A percentile compares a stretch with the other conserved stretches of the same genome.
Conservation (phyloP, 352 stramenopile species). For the Phytophthora foliorum region DNA sequence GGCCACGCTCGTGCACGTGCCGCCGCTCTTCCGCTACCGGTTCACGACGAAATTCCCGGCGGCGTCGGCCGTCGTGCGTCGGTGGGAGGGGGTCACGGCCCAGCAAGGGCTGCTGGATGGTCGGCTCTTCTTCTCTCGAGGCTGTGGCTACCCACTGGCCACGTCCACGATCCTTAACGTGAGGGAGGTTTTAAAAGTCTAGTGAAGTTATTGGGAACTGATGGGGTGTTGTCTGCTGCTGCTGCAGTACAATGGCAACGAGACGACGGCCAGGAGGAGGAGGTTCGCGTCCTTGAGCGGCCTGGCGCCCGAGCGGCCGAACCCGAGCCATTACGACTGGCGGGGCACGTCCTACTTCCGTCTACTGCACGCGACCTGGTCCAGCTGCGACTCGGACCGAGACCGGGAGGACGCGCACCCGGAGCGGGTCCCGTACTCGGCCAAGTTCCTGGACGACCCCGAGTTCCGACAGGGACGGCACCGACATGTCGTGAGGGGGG, state of each 20-base stretch:
- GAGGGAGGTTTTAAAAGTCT: too few relatives aligned
- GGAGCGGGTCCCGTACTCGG: slow-evolving; percentile 57
- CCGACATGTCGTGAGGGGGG: slow-evolving; percentile 80
- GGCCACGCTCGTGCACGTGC: slow-evolving; percentile 72
- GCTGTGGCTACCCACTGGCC: slow-evolving; percentile 85
- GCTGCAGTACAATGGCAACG: slow-evolving; percentile 83
- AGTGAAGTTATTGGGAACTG: too few relatives aligned
- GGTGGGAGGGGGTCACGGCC: slow-evolving; percentile 73
- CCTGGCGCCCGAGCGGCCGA: slow-evolving; percentile 47
- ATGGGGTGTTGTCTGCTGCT: too few relatives aligned
- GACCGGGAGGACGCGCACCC: slow-evolving; percentile 85
- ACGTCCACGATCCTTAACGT: slow-evolving; percentile 85
- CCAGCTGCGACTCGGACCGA: slow-evolving; percentile 72
- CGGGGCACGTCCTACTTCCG: slow-evolving; percentile 89
- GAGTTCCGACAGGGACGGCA: slow-evolving; percentile 87
- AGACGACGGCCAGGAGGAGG: slow-evolving; percentile 54
- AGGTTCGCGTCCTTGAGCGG: slow-evolving; percentile 66
- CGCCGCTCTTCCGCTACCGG: slow-evolving; percentile 76
- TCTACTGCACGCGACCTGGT: slow-evolving; percentile 83
- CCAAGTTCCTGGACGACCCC: slow-evolving; percentile 88
- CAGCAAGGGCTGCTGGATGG: slow-evolving; percentile 78
- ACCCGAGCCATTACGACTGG: slow-evolving; percentile 80
- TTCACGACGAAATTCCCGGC: slow-evolving; percentile 84
- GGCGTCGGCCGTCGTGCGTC: slow-evolving; percentile 78
- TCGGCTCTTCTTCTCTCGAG: slow-evolving; percentile 85